These are phyloP conservation scores for Cadophora malorum DNA, from an alignment of 2,329 filamentous ascomycete genomes.

Conservation along the genomic window DNA sequence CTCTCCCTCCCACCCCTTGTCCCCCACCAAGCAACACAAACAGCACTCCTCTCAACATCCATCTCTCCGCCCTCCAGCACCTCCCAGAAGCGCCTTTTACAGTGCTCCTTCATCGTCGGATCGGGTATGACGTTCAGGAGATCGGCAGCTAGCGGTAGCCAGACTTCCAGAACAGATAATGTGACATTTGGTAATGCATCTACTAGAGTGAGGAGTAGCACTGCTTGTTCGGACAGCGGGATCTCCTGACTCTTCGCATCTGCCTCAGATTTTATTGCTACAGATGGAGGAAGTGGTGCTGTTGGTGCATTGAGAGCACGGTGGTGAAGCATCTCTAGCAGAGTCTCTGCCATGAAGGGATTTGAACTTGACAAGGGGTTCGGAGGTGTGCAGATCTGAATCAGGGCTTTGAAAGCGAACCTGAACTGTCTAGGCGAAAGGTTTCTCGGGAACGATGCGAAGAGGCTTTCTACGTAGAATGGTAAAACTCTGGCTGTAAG, in stretches of 20 bases:
- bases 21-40: conserved; percentile 74
- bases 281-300: conserved; percentile 46
- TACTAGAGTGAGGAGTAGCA: conserved; percentile 67
- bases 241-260: conserved; percentile 42
- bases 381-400: conserved; percentile 70
- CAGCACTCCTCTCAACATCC: conserved; percentile 70
- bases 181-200: conserved; percentile 69
- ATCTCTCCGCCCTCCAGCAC: conserved; percentile 69
- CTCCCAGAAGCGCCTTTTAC: conserved; percentile 71
- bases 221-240: conserved; percentile 65
- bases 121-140: conserved; percentile 64
- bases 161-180: conserved; percentile 65
- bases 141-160: conserved; percentile 67
- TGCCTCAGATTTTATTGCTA: conserved; percentile 37
- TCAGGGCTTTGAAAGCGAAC: conserved; percentile 71
- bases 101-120: conserved; percentile 59
- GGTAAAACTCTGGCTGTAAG: conserved; percentile 67
- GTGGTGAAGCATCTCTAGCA: conserved; percentile 69
- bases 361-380: conserved; percentile 65
- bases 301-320: conserved; percentile 62
- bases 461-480: conserved; percentile 72
- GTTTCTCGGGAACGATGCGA: conserved; percentile 69
- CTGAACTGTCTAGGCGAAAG: conserved; percentile 73
- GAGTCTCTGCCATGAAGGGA: conserved; percentile 66
- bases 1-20: conserved; percentile 50